Evolutionary conservation across 345 rosid genomes (phyloP), one percentile per base, ranked within the genome.

Genomic region (Lenwebbia sp.): DNA sequence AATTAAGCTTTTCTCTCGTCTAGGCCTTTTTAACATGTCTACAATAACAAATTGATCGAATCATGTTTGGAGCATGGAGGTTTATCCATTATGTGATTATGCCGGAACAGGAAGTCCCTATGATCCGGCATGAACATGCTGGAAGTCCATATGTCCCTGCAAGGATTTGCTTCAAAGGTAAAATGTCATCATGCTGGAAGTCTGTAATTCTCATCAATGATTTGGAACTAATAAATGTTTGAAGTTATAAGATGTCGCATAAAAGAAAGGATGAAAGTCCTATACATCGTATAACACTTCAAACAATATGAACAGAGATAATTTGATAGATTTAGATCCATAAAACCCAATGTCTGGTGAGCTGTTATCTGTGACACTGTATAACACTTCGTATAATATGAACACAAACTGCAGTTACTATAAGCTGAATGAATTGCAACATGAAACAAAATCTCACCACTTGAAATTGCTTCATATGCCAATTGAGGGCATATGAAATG

Each of bases 401-500:
- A 70, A 33, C 25, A 70, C 78, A 33, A 33, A 33, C 44, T 33
- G 78, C 25, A 19, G 13, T 9, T 65, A 65, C 76, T 7, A 15
- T 65, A 30, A 30, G 76, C 23, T 65, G 44, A 65, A 65, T 65
- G 76, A 65, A 65, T 65, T 30, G 76, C 41, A 65, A 65, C 44
- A 15, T 23, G 9, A 57, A 83, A 50, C 33, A 33, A 40, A 74
- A 76, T 85, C 98, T 92, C 86, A 97, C 99, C 99, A 82, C 99
- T 97, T 89, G 99, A 94, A 86, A 96, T 95, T 83, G 99, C 99
- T 88, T 97, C 99, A 85, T 94, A 90, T 19, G 92, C 96, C 87
- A 94, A 89, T 86, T 97, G 99, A 84, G 99, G 99, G 91, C 99
- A 97, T 88, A 95, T 95, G 93, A 96, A 97, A 90, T 97, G 99